A percentile compares a stretch with the other conserved stretches of the same genome.
phyloP scores from a whole-genome alignment of 1,284 basidiomycete genomes.

The Apiotrichum siamense region DNA sequence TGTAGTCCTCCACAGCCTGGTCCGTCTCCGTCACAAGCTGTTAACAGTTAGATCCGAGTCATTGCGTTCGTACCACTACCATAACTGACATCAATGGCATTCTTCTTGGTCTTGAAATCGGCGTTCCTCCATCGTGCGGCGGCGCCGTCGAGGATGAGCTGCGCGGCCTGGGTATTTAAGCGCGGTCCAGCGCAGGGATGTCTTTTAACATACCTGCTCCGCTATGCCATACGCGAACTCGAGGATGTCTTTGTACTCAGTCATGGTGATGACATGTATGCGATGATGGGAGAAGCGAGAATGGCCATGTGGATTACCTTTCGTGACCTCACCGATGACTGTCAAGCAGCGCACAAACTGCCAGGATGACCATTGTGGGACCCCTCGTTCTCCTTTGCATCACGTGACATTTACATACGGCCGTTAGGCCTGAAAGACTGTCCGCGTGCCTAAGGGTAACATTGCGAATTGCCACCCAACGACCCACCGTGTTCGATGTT shows the following conservation, averaged over 20 bases:
- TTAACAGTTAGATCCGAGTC: background rate
- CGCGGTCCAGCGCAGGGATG: too few relatives aligned
- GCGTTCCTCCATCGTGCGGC: constrained; percentile 23
- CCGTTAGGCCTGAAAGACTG: too few relatives aligned
- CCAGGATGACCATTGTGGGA: too few relatives aligned
- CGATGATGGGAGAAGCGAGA: background rate
- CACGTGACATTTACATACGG: too few relatives aligned
- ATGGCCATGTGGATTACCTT: too few relatives aligned
- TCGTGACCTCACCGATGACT: too few relatives aligned
- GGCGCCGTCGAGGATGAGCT: constrained; percentile 25
- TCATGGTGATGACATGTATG: background rate
- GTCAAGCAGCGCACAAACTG: too few relatives aligned
- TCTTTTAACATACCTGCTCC: constrained; percentile 18
- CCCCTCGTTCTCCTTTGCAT: too few relatives aligned
- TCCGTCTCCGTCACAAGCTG: constrained; percentile 89
- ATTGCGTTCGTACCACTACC: background rate
- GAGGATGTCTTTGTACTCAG: constrained; percentile 22
- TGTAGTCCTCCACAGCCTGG: constrained; percentile 80
- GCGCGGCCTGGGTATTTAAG: constrained; percentile 17
- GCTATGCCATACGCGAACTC: constrained; percentile 21
- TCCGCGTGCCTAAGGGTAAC: too few relatives aligned
- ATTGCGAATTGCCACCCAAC: background rate
- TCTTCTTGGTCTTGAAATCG: constrained; percentile 32
- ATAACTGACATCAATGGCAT: constrained; percentile 53
- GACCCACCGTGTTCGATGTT: background rate